A percentile compares a stretch with the other conserved stretches of the same genome.
Conservation (phyloP, 148 eudicot genomes). For the Nepenthes mirabilis region DNA sequence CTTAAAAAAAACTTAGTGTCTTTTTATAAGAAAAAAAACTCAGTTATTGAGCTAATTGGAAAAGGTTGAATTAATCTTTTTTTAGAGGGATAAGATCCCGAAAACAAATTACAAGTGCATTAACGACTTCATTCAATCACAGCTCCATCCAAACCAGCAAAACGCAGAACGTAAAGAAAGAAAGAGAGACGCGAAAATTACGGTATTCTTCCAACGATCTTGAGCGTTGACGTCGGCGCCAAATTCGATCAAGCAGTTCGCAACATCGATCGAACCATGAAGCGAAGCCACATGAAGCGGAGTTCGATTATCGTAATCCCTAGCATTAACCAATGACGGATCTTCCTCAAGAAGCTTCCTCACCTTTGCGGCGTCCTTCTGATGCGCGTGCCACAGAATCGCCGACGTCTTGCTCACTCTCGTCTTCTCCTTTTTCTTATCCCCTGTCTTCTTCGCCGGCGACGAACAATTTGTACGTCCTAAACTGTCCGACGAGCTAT, state of each 20-base stretch:
- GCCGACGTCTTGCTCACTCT: constrained; percentile 75
- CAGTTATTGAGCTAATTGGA: too few relatives aligned
- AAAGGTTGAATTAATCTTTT: too few relatives aligned
- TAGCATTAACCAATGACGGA: constrained; percentile 51
- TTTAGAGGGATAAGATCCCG: too few relatives aligned
- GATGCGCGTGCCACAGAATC: constrained; percentile 95
- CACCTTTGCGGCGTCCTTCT: constrained; percentile 66
- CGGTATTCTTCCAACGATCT: constrained; percentile 97
- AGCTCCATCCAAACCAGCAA: not conserved
- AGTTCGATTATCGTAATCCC: constrained; percentile 81
- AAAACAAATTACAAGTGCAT: too few relatives aligned
- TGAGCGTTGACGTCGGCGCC: constrained; percentile 87
- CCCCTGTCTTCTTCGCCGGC: too few relatives aligned
- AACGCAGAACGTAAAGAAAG: not conserved
- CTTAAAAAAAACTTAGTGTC: too few relatives aligned
- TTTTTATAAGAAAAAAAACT: too few relatives aligned
- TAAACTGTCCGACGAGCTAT: too few relatives aligned
- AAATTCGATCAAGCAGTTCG: constrained; percentile 54
- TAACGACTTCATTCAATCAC: too few relatives aligned
- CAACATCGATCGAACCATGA: constrained; percentile 89
- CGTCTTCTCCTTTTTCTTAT: constrained; percentile 60
- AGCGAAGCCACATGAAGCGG: constrained; percentile 89
- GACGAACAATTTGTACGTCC: too few relatives aligned
- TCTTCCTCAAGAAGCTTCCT: constrained; percentile 83
- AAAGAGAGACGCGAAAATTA: constrained; percentile 8